Evolutionary conservation across 495 filamentous ascomycete species (phyloP).

Genomic region (Friedmanniomyces simplex): DNA sequence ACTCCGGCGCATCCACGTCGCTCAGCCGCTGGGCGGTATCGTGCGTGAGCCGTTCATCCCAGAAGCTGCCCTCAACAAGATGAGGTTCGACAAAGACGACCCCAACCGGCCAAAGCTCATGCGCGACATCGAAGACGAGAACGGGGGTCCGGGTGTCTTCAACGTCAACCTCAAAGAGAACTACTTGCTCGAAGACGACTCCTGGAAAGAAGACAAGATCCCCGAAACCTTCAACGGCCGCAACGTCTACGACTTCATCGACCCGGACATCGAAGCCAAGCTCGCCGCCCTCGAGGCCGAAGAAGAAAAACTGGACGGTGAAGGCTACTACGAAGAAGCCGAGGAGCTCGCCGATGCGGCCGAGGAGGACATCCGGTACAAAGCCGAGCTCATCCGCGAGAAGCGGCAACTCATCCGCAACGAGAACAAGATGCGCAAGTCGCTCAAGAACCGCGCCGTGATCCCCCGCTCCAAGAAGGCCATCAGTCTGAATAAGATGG

Average conservation of each 20-base stretch:
- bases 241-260: constrained; percentile 94
- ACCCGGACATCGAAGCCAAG: constrained; percentile 90
- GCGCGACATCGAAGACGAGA: constrained; percentile 81
- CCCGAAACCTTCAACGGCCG: constrained; percentile 87
- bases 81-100: constrained; percentile 84
- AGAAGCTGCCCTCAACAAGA: constrained; percentile 64
- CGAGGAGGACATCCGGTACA: constrained; percentile 73
- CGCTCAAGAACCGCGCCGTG: constrained; percentile 85
- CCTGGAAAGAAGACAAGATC: constrained; percentile 93
- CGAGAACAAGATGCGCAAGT: constrained; percentile 84
- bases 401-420: constrained; percentile 81
- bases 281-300: constrained; percentile 85
- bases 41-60: constrained; percentile 78
- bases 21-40: constrained; percentile 73
- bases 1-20: constrained; percentile 88
- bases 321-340: constrained; percentile 68
- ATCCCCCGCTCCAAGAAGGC: constrained; percentile 68
- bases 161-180: constrained; percentile 81
- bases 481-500: constrained; percentile 74
- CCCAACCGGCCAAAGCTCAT: constrained; percentile 68
- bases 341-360: constrained; percentile 47
- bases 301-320: constrained; percentile 77
- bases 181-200: constrained; percentile 70
- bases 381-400: constrained; percentile 90
- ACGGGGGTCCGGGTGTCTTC: constrained; percentile 91